Evolutionary conservation across 805 yeast genomes (phyloP).

Genomic region (Hanseniaspora meyeri): DNA sequence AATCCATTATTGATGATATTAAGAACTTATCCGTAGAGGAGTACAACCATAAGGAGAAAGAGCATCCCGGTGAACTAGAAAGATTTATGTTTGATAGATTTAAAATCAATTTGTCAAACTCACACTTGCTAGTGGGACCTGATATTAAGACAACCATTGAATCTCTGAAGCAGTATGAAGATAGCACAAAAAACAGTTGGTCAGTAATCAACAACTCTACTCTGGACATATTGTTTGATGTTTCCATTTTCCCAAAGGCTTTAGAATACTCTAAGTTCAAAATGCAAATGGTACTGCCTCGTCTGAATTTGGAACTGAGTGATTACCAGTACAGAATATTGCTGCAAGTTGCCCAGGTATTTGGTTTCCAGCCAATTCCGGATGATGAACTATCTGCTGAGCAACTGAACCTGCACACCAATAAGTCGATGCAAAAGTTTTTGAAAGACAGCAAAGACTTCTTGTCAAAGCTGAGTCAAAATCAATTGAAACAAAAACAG

Average conservation of each 20-base stretch:
- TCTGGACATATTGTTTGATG: slow-evolving; percentile 59
- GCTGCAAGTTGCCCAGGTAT: slow-evolving; percentile 58
- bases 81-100: slow-evolving; percentile 84
- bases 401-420: slow-evolving; percentile 11
- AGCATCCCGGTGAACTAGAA: slow-evolving; percentile 36
- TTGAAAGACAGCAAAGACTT: slow-evolving; percentile 17
- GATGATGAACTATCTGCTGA: slow-evolving; percentile 32
- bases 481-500: slow-evolving; percentile 42
- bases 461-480: slow-evolving; percentile 33
- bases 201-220: slow-evolving; percentile 65
- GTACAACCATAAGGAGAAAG: slow-evolving; percentile 42
- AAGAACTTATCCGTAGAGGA: slow-evolving; percentile 54
- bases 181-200: slow-evolving; percentile 27
- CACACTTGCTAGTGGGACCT: slow-evolving; percentile 81
- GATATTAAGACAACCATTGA: slow-evolving; percentile 64
- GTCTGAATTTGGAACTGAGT: slow-evolving; percentile 56
- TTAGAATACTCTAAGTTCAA: slow-evolving; percentile 57
- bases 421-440: slow-evolving; percentile 19
- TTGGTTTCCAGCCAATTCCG: slow-evolving; percentile 30
- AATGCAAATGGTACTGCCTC: slow-evolving; percentile 67
- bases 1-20: slow-evolving; percentile 52
- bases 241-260: slow-evolving; percentile 78
- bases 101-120: slow-evolving; percentile 61
- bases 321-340: slow-evolving; percentile 84
- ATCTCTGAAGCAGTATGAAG: slow-evolving; percentile 42